Evolutionary conservation across 2,329 filamentous ascomycete species (phyloP).

Genomic region (Fusarium domesticum): DNA sequence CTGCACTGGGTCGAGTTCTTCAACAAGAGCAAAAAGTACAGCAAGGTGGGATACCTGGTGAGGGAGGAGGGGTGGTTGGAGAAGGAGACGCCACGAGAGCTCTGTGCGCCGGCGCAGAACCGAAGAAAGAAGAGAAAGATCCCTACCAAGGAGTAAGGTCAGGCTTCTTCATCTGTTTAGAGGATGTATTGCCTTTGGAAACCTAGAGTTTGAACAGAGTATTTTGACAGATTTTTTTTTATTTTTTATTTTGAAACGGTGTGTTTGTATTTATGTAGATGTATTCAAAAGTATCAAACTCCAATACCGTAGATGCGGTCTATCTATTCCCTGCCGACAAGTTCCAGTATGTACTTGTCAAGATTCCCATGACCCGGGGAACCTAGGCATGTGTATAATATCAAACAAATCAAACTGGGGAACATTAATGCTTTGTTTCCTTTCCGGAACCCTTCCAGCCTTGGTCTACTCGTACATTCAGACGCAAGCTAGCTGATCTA

Average conservation of each 20-base stretch:
- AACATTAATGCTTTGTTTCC: slow-evolving; percentile 21
- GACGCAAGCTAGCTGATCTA: slow-evolving; percentile 15
- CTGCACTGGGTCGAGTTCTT: slow-evolving; percentile 86
- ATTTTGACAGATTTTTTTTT: too few species aligned
- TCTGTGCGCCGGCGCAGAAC: slow-evolving; percentile 71
- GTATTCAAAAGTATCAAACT: background rate
- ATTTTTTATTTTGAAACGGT: background rate
- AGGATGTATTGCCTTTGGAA: background rate
- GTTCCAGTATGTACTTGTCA: background rate
- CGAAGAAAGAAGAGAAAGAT: slow-evolving; percentile 49
- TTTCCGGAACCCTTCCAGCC: slow-evolving; percentile 1
- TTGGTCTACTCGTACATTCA: slow-evolving; percentile 13
- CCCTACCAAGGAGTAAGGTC: slow-evolving; percentile 11
- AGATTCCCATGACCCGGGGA: background rate
- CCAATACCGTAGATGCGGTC: background rate
- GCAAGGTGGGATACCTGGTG: slow-evolving; percentile 71
- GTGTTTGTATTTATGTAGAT: background rate
- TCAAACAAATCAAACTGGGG: slow-evolving; percentile 22
- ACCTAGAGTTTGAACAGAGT: too few species aligned
- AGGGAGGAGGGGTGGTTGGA: slow-evolving; percentile 60
- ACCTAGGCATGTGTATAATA: background rate
- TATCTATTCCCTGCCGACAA: background rate
- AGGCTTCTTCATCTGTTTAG: background rate
- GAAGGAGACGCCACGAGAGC: slow-evolving; percentile 55
- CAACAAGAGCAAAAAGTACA: slow-evolving; percentile 73